Evolutionary conservation across 2,329 filamentous ascomycete species (phyloP), one percentile per base, ranked within the genome.

Genomic region (Madurella mycetomatis): DNA sequence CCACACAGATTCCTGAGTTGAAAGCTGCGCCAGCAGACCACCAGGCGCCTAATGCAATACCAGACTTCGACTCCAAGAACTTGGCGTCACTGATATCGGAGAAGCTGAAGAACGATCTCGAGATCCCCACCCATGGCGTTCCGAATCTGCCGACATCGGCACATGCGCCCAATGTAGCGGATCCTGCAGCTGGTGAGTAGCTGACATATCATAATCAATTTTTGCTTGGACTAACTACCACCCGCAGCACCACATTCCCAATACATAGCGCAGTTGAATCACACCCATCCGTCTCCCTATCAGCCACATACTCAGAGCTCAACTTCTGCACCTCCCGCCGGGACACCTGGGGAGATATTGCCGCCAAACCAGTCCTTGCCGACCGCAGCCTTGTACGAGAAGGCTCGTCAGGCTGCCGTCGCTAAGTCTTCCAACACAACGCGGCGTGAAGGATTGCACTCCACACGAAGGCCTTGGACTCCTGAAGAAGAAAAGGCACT

Each of bases 401-500:
- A 78, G 50, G 81, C 81, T 12, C 75, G 81, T 1, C 81, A 84
- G 60, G 80, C 80, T 2, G 80, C 80, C 0, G 73, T 82, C 0
- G 79, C 79, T 5, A 82, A 82, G 60, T 78, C 77, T 0, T 76
- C 79, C 1, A 75, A 77, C 2, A 79, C 82, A 51, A 76, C 79
- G 1, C 69, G 81, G 30, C 70, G 80, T 41, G 81, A 84, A 63
- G 81, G 81, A 1, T 68, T 80, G 1, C 79, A 82, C 60, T 83
- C 80, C 1, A 83, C 81, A 1, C 81, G 91, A 32, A 82, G 91
- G 30, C 90, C 91, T 0, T 96, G 91, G 91, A 90, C 87, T 0
- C 85, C 87, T 4, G 89, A 94, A 59, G 91, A 96, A 70, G 91
- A 96, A 67, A 90, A 91, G 69, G 90, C 91, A 0, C 77, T 96